phyloP scores from a whole-genome alignment of 768 basidiomycete species.

The Boletus reticulatus region DNA sequence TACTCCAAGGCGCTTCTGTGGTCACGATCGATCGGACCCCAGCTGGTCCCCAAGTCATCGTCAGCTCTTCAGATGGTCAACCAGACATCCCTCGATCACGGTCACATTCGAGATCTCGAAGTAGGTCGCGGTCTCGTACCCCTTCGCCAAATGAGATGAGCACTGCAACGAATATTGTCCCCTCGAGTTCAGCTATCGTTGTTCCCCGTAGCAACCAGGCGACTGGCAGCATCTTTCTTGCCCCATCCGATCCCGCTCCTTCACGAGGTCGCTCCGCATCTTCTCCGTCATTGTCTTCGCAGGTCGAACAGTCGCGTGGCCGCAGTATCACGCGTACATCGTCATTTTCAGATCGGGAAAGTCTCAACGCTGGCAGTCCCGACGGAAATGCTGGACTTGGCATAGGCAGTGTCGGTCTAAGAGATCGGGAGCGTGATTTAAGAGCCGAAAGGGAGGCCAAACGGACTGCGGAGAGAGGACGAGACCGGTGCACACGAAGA shows the following conservation, averaged over 20 bases:
- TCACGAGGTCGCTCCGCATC: conserved; percentile 31
- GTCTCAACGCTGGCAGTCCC: conserved; percentile 37
- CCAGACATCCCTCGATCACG: conserved; percentile 33
- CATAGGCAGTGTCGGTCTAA: conserved; percentile 31
- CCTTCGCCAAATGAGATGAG: conserved; percentile 38
- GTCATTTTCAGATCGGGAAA: conserved; percentile 54
- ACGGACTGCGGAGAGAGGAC: conserved; percentile 25
- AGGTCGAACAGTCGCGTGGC: conserved; percentile 41
- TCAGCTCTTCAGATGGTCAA: conserved; percentile 35
- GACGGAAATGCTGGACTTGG: conserved; percentile 33
- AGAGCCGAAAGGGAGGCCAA: conserved; percentile 29
- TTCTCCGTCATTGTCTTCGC: conserved; percentile 33
- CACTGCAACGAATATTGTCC: conserved; percentile 9
- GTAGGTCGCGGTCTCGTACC: conserved; percentile 43
- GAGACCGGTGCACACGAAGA: conserved; percentile 28
- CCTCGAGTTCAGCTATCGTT: conserved; percentile 3
- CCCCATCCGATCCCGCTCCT: conserved; percentile 24
- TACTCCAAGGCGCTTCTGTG: conserved; percentile 15
- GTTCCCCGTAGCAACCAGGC: conserved; percentile 16
- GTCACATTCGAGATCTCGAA: conserved; percentile 32
- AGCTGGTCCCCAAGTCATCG: conserved; percentile 31
- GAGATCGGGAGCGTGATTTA: conserved; percentile 32
- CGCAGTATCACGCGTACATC: conserved; percentile 54
- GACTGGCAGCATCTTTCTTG: conserved; percentile 21
- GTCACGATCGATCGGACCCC: conserved; percentile 8